Conservation (phyloP, 345 rosid species). For the Boechera stricta region DNA sequence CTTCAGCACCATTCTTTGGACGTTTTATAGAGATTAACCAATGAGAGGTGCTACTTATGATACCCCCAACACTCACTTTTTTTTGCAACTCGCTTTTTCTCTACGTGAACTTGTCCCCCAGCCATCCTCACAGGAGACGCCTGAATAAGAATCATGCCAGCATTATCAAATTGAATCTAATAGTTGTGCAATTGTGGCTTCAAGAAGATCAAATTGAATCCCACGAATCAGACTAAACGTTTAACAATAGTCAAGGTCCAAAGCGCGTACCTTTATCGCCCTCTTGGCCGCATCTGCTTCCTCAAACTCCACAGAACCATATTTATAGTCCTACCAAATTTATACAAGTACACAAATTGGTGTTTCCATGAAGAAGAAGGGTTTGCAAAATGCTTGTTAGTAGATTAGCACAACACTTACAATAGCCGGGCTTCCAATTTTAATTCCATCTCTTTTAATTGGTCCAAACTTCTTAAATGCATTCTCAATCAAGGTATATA, state of each 20-base stretch:
- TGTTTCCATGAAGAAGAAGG: not conserved
- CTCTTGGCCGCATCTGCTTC: constrained; percentile 66
- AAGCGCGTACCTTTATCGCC: constrained; percentile 65
- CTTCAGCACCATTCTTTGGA: not conserved
- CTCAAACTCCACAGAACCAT: constrained; percentile 83
- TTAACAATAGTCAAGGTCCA: not conserved
- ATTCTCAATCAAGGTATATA: too few relatives aligned
- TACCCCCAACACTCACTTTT: not conserved
- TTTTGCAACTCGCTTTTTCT: constrained; percentile 44
- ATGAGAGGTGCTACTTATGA: not conserved
- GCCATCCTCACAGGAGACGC: constrained; percentile 57
- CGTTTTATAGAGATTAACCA: not conserved
- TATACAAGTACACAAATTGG: constrained; percentile 5
- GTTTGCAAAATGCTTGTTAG: not conserved
- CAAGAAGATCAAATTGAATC: not conserved
- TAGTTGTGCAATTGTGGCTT: not conserved
- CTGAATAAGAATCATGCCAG: constrained; percentile 46
- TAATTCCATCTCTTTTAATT: too few relatives aligned
- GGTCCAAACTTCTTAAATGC: too few relatives aligned
- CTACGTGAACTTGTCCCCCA: constrained; percentile 37
- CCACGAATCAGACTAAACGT: not conserved
- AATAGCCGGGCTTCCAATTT: too few relatives aligned
- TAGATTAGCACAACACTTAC: too few relatives aligned
- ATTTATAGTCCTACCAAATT: constrained; percentile 56
- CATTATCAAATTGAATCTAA: not conserved